Evolutionary conservation across 1,284 basidiomycete genomes (phyloP).

Genomic region (Papiliotrema terrestris): DNA sequence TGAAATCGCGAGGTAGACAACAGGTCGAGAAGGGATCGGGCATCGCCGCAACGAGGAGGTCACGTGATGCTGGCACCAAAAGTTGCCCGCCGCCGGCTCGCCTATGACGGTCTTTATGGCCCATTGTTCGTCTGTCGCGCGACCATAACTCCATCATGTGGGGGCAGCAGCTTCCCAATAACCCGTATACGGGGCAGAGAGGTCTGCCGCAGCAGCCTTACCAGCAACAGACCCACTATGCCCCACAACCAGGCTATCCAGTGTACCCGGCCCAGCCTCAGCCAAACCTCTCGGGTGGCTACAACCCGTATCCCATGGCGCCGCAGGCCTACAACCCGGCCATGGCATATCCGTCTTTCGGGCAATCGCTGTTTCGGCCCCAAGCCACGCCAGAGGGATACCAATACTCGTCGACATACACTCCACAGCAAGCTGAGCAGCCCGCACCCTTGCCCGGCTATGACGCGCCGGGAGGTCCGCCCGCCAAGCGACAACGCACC

Average conservation of each 20-base stretch:
- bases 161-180: too few species aligned
- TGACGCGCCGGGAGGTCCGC: slow-evolving; percentile 5
- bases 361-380: slow-evolving; percentile 26
- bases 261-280: not conserved
- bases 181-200: too few species aligned
- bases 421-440: slow-evolving; percentile 2
- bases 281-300: slow-evolving; percentile 1
- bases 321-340: not conserved
- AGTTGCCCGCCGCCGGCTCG: not conserved
- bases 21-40: not conserved
- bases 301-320: slow-evolving; percentile 2
- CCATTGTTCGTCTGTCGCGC: too few species aligned
- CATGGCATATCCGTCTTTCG: slow-evolving; percentile 5
- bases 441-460: not conserved
- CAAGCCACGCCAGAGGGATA: slow-evolving; percentile 57
- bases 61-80: not conserved
- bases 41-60: not conserved
- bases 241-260: not conserved
- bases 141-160: too few species aligned
- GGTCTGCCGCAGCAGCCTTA: too few species aligned
- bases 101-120: too few species aligned
- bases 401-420: slow-evolving; percentile 57
- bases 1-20: not conserved
- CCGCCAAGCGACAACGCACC: slow-evolving; percentile 12
- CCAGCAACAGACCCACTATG: not conserved